Conservation (phyloP, 2,329 filamentous ascomycete species). For the Ceratocystis harringtonii region DNA sequence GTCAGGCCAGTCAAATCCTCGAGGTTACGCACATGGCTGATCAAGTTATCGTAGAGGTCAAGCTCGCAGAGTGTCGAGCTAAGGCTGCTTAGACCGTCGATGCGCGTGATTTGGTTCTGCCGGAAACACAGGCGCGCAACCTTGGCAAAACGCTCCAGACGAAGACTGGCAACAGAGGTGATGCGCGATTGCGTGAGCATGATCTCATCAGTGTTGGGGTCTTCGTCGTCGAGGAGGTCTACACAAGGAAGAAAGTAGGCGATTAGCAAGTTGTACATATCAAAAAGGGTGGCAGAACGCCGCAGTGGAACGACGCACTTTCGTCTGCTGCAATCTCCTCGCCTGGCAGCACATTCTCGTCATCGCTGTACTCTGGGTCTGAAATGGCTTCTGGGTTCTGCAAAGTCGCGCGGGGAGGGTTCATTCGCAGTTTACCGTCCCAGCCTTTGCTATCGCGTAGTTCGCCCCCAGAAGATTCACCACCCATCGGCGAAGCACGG, state of each 20-base stretch:
- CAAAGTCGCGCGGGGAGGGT: conserved; percentile 36
- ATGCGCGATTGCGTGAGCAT: conserved; percentile 82
- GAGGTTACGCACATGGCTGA: conserved; percentile 71
- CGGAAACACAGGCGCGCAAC: conserved; percentile 71
- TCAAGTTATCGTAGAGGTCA: conserved; percentile 92
- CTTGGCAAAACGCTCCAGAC: conserved; percentile 68
- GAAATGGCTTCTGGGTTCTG: conserved; percentile 69
- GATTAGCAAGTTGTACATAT: neutral
- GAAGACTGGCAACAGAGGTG: conserved; percentile 58
- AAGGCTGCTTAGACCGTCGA: conserved; percentile 57
- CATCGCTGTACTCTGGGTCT: conserved; percentile 71
- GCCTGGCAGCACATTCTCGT: conserved; percentile 50
- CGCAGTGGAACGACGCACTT: conserved; percentile 33
- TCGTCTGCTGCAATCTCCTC: conserved; percentile 72
- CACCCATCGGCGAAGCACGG: conserved; percentile 21
- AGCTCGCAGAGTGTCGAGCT: conserved; percentile 61
- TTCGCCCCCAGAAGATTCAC: conserved; percentile 27
- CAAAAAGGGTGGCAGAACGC: neutral
- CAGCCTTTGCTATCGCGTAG: conserved; percentile 53
- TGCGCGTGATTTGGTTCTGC: conserved; percentile 73
- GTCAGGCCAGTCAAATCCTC: conserved; percentile 63
- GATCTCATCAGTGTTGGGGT: conserved; percentile 56
- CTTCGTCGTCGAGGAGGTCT: conserved; percentile 49
- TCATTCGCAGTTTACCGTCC: conserved; percentile 70
- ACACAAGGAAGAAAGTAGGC: conserved; percentile 6